Evolutionary conservation across 805 yeast species (phyloP).

Genomic region (Saccharomycopsis oosterbeekiorum): DNA sequence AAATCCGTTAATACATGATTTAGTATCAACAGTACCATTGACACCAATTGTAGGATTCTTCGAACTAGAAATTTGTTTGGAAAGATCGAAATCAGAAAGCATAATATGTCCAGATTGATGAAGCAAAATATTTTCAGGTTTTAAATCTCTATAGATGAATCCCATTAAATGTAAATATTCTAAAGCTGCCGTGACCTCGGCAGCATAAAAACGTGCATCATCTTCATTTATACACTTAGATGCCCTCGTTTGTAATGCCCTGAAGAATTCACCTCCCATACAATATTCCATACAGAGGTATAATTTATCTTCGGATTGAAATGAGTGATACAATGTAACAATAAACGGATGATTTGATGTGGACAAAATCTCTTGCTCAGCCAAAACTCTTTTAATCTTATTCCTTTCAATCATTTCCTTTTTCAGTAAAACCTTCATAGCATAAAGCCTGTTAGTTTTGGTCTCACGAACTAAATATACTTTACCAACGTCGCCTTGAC

Average conservation of each 20-base stretch:
- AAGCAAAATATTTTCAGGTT: slow-evolving; percentile 88
- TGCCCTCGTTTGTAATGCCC: slow-evolving; percentile 87
- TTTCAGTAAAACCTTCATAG: slow-evolving; percentile 86
- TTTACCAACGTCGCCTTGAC: slow-evolving; percentile 97
- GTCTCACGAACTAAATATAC: slow-evolving; percentile 88
- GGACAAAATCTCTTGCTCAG: slow-evolving; percentile 94
- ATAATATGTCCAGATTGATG: slow-evolving; percentile 98
- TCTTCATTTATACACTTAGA: slow-evolving; percentile 76
- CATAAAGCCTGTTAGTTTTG: slow-evolving; percentile 62
- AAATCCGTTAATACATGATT: slow-evolving; percentile 90
- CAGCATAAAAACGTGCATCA: slow-evolving; percentile 90
- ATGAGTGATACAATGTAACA: slow-evolving; percentile 90
- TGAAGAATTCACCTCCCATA: slow-evolving; percentile 97
- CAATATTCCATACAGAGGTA: slow-evolving; percentile 98
- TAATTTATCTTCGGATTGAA: slow-evolving; percentile 85
- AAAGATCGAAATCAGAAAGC: slow-evolving; percentile 92
- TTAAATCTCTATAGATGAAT: slow-evolving; percentile 88
- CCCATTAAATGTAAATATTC: slow-evolving; percentile 96
- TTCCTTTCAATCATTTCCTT: slow-evolving; percentile 92
- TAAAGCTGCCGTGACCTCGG: slow-evolving; percentile 94
- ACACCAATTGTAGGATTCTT: slow-evolving; percentile 63
- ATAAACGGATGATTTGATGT: slow-evolving; percentile 96
- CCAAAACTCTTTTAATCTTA: slow-evolving; percentile 87
- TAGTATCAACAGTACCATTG: slow-evolving; percentile 75
- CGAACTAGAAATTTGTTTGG: slow-evolving; percentile 73